These are phyloP conservation scores for Camelina hispida DNA, from an alignment of 345 rosid species.

Conservation along the genomic window DNA sequence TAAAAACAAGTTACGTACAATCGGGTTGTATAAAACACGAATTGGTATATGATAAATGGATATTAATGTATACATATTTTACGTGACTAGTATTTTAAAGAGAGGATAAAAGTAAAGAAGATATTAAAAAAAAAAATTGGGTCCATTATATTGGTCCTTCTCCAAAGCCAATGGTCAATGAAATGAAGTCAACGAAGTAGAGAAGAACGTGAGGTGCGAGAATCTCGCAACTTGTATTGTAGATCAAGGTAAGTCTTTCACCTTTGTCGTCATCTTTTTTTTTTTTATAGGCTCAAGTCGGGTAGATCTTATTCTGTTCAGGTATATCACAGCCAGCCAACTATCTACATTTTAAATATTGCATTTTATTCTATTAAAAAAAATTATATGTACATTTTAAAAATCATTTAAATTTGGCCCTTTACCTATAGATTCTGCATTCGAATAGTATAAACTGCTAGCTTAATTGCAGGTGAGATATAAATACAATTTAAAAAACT, in stretches of 20 bases:
- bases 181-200: slow-evolving; percentile 36
- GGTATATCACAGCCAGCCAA: slow-evolving; percentile 30
- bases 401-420: not conserved
- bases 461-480: no score
- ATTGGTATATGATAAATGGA: not conserved
- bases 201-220: slow-evolving; percentile 40
- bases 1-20: not conserved
- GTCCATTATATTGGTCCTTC: slow-evolving; percentile 25
- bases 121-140: not conserved
- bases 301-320: slow-evolving; percentile 39
- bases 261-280: slow-evolving; percentile 24
- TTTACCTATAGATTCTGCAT: no score
- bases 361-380: not conserved
- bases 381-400: not conserved
- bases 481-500: no score
- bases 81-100: slow-evolving; percentile 11
- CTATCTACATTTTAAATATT: slow-evolving; percentile 4
- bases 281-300: slow-evolving; percentile 5
- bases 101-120: not conserved
- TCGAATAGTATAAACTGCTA: no score
- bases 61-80: not conserved
- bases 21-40: not conserved
- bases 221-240: slow-evolving; percentile 38
- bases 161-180: slow-evolving; percentile 14
- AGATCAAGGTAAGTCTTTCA: slow-evolving; percentile 33